Percentiles rank a stretch among this genome's conserved stretches.
phyloP scores from a whole-genome alignment of 176 grass and related monocot species.

The Zoysia japonica region DNA sequence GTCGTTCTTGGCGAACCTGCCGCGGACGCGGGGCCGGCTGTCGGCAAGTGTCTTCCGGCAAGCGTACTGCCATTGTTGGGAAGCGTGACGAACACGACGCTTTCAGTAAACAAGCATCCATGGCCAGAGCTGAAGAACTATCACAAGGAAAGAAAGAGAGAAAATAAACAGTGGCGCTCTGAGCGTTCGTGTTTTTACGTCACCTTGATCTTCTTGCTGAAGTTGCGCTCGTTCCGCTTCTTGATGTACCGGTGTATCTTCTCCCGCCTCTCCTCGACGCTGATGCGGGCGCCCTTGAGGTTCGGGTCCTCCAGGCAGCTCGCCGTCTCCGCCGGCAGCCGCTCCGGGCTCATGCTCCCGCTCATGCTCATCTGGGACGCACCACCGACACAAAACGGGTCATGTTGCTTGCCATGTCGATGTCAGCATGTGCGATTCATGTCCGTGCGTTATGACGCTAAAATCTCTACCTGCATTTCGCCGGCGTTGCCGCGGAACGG shows the following conservation, averaged over 20 bases:
- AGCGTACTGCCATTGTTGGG: conserved; percentile 65
- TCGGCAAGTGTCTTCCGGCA: conserved; percentile 98
- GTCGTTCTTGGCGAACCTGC: conserved; percentile 94
- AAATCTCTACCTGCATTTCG: conserved; percentile 69
- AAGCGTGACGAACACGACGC: background rate
- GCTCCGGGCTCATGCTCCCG: conserved; percentile 37
- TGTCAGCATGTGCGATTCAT: background rate
- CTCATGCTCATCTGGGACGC: conserved; percentile 35
- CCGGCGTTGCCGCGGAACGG: conserved; percentile 42
- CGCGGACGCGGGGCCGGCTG: conserved; percentile 82
- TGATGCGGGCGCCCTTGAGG: conserved; percentile 70
- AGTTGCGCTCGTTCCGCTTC: conserved; percentile 94
- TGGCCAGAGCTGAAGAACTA: background rate
- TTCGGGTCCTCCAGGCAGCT: conserved; percentile 52
- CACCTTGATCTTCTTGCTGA: conserved; percentile 99
- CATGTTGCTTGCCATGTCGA: conserved; percentile 8
- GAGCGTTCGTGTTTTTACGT: background rate
- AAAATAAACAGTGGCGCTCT: background rate
- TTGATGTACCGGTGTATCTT: conserved; percentile 97
- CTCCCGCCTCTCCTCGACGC: conserved; percentile 75
- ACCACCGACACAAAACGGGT: conserved; percentile 41
- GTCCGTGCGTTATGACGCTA: background rate
- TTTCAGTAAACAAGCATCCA: conserved; percentile 6
- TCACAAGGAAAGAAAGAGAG: background rate
- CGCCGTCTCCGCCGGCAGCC: conserved; percentile 33